Percentiles rank a stretch among this genome's conserved stretches.
Evolutionary conservation across 805 yeast species (phyloP).

Genomic region (Candida succiphila): DNA sequence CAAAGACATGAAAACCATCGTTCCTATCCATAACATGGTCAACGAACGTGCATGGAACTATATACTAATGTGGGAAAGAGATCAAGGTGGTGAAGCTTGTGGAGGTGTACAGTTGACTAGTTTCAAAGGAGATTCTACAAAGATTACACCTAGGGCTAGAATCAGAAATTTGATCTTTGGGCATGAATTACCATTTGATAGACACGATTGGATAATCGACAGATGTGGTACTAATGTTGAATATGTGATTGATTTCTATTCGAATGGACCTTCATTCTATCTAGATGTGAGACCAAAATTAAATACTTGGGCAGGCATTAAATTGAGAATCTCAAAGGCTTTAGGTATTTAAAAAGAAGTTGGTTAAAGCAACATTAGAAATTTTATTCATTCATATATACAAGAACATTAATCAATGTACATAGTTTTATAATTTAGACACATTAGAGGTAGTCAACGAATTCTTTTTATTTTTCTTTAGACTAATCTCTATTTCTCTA

Average conservation of each 20-base stretch:
- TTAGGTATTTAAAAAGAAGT: slow-evolving; percentile 32
- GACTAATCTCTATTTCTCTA: too few species aligned
- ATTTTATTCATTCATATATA: neutral
- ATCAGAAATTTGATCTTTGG: slow-evolving; percentile 58
- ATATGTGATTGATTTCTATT: slow-evolving; percentile 88
- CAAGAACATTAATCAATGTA: neutral
- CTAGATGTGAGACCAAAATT: slow-evolving; percentile 91
- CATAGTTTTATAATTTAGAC: too few species aligned
- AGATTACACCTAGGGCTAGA: slow-evolving; percentile 82
- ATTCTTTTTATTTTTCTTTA: too few species aligned
- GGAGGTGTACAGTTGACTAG: slow-evolving; percentile 81
- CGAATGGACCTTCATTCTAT: slow-evolving; percentile 45
- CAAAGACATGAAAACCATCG: slow-evolving; percentile 78
- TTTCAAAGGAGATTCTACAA: slow-evolving; percentile 82
- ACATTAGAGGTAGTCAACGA: too few species aligned
- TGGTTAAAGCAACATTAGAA: neutral
- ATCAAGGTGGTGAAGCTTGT: slow-evolving; percentile 49
- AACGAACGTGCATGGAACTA: slow-evolving; percentile 90
- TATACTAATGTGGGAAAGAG: slow-evolving; percentile 73
- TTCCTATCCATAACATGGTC: slow-evolving; percentile 89
- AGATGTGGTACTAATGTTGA: slow-evolving; percentile 79
- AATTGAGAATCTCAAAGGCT: slow-evolving; percentile 55
- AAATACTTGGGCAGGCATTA: slow-evolving; percentile 71
- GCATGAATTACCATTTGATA: slow-evolving; percentile 75
- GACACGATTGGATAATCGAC: slow-evolving; percentile 90